Percentiles rank a stretch among this genome's conserved stretches.
These are phyloP conservation scores for Intubia oerlemansii DNA, from an alignment of 2,329 filamentous ascomycete genomes.

Conservation along the genomic window DNA sequence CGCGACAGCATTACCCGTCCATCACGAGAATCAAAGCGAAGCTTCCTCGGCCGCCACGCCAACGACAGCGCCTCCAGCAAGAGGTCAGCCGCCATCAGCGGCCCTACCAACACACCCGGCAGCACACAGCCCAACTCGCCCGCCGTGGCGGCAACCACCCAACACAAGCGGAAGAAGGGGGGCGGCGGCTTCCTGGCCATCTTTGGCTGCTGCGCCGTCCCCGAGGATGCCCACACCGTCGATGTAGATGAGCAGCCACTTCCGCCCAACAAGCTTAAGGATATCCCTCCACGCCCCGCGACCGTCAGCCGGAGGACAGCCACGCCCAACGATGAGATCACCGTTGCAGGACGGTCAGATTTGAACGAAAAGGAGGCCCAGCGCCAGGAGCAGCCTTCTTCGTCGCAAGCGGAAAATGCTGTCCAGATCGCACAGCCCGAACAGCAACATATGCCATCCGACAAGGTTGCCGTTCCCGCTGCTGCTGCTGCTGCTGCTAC, in stretches of 20 bases:
- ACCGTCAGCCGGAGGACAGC: conserved; percentile 31
- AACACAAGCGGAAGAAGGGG: conserved; percentile 29
- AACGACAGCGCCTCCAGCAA: conserved; percentile 15
- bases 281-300: conserved; percentile 28
- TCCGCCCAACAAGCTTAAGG: conserved; percentile 32
- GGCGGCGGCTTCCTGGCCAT: conserved; percentile 29
- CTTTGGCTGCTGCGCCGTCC: conserved; percentile 44
- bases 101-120: conserved; percentile 25
- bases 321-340: conserved; percentile 28
- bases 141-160: conserved; percentile 19
- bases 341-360: conserved; percentile 17
- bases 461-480: neutral
- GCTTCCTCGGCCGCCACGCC: conserved; percentile 37
- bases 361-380: conserved; percentile 27
- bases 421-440: conserved; percentile 5
- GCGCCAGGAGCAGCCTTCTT: no score
- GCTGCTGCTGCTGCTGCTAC: neutral
- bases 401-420: no score
- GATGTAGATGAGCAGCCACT: conserved; percentile 32
- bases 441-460: conserved; percentile 8
- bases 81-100: conserved; percentile 22
- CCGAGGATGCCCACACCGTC: conserved; percentile 33
- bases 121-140: conserved; percentile 31
- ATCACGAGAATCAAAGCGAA: conserved; percentile 41
- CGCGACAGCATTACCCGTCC: conserved; percentile 35